Evolutionary conservation across 176 grass and related monocot species (phyloP).

Genomic region (Carex kokanica): DNA sequence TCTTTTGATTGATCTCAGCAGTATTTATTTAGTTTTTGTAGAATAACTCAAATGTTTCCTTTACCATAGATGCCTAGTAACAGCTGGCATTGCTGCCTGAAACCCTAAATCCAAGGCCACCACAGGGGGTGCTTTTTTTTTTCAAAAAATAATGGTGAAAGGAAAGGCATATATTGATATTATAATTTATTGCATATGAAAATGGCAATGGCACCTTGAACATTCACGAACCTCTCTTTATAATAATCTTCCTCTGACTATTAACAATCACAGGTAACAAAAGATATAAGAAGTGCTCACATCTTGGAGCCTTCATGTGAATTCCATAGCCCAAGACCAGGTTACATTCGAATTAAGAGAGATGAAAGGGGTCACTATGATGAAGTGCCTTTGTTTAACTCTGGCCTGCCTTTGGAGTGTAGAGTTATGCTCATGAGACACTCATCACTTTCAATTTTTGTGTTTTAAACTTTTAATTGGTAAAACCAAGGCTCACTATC

Average conservation of each 20-base stretch:
- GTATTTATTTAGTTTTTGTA: neutral
- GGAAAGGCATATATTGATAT: neutral
- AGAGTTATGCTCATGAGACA: neutral
- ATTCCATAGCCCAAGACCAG: slow-evolving; percentile 1
- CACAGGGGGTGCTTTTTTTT: neutral
- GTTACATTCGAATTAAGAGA: neutral
- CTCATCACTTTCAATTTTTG: neutral
- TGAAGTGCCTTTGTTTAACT: slow-evolving; percentile 18
- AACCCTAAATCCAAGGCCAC: neutral
- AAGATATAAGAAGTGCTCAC: neutral
- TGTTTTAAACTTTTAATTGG: neutral
- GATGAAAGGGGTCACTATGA: neutral
- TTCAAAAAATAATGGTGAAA: neutral
- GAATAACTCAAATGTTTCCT: neutral
- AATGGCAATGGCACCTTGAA: neutral
- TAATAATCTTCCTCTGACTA: neutral
- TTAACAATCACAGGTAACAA: slow-evolving; percentile 1
- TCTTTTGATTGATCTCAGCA: neutral
- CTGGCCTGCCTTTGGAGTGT: slow-evolving; percentile 22
- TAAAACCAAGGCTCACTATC: neutral
- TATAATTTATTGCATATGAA: neutral
- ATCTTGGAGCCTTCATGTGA: slow-evolving; percentile 17
- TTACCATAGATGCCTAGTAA: neutral
- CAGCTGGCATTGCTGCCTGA: neutral
- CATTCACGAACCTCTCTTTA: neutral